phyloP scores from a whole-genome alignment of 2,329 filamentous ascomycete genomes.

The Fusarium oxysporum region DNA sequence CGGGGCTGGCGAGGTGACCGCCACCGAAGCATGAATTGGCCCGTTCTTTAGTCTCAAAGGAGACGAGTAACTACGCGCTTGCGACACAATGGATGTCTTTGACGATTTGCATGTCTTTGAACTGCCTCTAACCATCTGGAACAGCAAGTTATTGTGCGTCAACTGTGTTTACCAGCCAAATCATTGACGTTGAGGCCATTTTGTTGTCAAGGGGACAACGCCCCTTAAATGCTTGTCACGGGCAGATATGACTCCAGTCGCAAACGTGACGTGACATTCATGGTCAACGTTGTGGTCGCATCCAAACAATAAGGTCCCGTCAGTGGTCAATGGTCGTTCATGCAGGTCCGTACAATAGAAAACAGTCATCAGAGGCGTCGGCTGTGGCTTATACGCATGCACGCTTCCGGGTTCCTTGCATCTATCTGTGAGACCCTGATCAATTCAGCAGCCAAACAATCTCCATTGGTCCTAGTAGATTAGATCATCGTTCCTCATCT shows the following conservation, averaged over 20 bases:
- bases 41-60: constrained; percentile 30
- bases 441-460: constrained; percentile 7
- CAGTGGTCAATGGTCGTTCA: constrained; percentile 4
- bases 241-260: not conserved
- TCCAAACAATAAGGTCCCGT: not conserved
- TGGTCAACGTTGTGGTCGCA: constrained; percentile 12
- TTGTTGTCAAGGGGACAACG: constrained; percentile 32
- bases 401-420: constrained; percentile 35
- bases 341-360: constrained; percentile 2
- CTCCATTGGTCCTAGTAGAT: constrained; percentile 3
- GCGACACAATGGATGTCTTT: constrained; percentile 16
- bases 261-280: constrained; percentile 12
- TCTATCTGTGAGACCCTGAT: constrained; percentile 16
- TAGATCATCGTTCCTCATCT: constrained; percentile 3
- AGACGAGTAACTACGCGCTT: constrained; percentile 19
- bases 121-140: constrained; percentile 1
- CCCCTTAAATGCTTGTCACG: constrained; percentile 1
- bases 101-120: not conserved
- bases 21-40: constrained; percentile 29
- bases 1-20: constrained; percentile 33
- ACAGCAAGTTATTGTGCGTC: constrained; percentile 4
- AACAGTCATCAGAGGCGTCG: constrained; percentile 24
- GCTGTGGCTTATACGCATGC: constrained; percentile 37
- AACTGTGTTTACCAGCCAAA: constrained; percentile 13
- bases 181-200: not conserved